These are phyloP conservation scores for Scedosporium dehoogii DNA, from an alignment of 2,329 filamentous ascomycete species.

Conservation along the genomic window DNA sequence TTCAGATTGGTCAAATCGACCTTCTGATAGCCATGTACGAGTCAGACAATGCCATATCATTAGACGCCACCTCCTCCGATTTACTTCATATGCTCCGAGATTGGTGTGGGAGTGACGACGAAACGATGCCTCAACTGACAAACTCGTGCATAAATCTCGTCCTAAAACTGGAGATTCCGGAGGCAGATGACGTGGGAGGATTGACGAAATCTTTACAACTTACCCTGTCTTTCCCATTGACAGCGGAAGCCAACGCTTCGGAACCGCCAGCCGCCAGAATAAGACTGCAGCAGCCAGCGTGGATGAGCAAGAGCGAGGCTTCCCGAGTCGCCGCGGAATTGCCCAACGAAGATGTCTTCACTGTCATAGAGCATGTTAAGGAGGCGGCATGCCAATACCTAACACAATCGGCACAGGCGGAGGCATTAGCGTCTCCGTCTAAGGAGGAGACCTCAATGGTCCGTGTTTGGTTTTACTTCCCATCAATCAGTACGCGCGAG, in stretches of 20 bases:
- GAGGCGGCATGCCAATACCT: conserved; percentile 20
- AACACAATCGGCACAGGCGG: conserved; percentile 10
- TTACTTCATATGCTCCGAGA: conserved; percentile 13
- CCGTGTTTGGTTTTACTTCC: conserved; percentile 55
- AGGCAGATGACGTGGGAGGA: conserved; percentile 6
- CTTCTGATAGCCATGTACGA: conserved; percentile 44
- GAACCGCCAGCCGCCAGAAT: conserved; percentile 31
- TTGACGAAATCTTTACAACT: conserved; percentile 18
- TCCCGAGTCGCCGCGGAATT: conserved; percentile 26
- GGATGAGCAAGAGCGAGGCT: conserved; percentile 40
- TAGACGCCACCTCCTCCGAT: conserved; percentile 14
- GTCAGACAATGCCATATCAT: conserved; percentile 21
- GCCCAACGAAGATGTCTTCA: conserved; percentile 33
- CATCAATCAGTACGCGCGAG: conserved; percentile 47
- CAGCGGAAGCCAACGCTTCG: conserved; percentile 6
- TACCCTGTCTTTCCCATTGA: conserved; percentile 24
- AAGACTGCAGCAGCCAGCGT: conserved; percentile 36
- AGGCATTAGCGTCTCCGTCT: not conserved
- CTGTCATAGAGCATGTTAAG: conserved; percentile 13
- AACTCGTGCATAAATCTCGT: conserved; percentile 14
- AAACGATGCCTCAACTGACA: conserved; percentile 1
- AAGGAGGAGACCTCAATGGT: conserved; percentile 22
- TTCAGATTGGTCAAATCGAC: conserved; percentile 38
- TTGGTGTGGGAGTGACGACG: conserved; percentile 15
- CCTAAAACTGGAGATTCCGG: conserved; percentile 17